Evolutionary conservation across 805 yeast species (phyloP), one percentile per base, ranked within the genome.

Genomic region (Saccharomycopsis amapae): DNA sequence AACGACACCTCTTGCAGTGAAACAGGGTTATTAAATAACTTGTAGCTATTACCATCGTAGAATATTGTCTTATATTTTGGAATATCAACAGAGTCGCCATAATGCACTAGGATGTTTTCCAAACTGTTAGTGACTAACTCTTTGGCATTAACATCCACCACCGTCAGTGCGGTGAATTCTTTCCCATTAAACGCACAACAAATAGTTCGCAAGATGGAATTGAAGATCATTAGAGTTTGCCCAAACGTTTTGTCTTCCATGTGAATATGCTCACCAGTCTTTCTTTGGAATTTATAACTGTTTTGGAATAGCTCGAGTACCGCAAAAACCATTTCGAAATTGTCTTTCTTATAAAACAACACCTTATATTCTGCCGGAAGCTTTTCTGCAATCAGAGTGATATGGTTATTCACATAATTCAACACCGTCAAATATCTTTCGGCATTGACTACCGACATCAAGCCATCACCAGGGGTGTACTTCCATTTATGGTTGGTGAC

Each of bases 1-100:
- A 55, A 41, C 6, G 53, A 28, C 4, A 56, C 51, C 17, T 63
- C 49, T 3, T 50, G 48, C 17, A 38, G 42, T 10, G 56, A 50
- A 18, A 63, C 30, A 19, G 33, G 25, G 31, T 20, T 38, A 23
- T 38, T 25, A 23, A 12, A 33, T 13, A 46, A 18, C 19, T 34
- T 17, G 25, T 43, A 46, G 5, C 22, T 13, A 13, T 36, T 26
- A 34, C 31, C 50, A 23, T 24, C 22, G 22, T 20, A 47, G 15
- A 20, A 15, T 5, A 44, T 17, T 17, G 18, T 30, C 28, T 44
- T 32, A 6, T n/a, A 10, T 22, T 44, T 23, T 18, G 38, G 20
- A 1, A 25, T 28, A 18, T 36, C 45, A 17, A 30, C 19, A n/a
- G 18, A 15, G 6, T 15, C 9, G 28, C 15, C 28, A 26, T 42